Evolutionary conservation across 305 asterid genomes (phyloP).

Genomic region (Plantago coronopus): DNA sequence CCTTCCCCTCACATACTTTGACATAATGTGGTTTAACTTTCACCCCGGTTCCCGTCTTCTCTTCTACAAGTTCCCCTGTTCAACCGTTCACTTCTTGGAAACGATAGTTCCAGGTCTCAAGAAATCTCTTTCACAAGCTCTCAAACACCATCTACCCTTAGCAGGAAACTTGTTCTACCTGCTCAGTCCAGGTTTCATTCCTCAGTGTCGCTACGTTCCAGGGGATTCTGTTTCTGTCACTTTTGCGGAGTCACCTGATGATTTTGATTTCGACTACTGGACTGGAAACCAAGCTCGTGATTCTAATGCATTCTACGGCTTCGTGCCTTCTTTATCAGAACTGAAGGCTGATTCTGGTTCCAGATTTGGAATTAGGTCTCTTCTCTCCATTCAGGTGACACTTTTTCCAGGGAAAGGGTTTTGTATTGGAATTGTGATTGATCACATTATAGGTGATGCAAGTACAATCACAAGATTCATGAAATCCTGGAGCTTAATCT

Average conservation of each 20-base stretch:
- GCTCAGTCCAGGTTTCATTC: conserved; percentile 15
- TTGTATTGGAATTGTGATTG: conserved; percentile 17
- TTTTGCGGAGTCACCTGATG: conserved; percentile 24
- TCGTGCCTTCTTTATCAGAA: conserved; percentile 22
- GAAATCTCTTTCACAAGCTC: conserved; percentile 38
- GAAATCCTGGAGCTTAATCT: conserved; percentile 20
- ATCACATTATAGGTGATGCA: conserved; percentile 23
- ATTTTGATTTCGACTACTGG: conserved; percentile 23
- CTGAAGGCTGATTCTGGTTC: background rate
- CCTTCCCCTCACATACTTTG: conserved; percentile 39
- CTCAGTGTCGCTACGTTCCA: conserved; percentile 27
- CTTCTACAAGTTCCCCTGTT: conserved; percentile 37
- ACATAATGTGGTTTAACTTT: conserved; percentile 30
- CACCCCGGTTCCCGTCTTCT: conserved; percentile 31
- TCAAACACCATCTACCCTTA: conserved; percentile 29
- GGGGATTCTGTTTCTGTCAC: conserved; percentile 43
- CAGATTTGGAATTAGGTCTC: background rate
- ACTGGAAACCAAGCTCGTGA: conserved; percentile 28
- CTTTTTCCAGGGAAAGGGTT: conserved; percentile 20
- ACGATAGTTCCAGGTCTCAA: conserved; percentile 32
- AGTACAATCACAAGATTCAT: conserved; percentile 15
- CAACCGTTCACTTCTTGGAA: conserved; percentile 27
- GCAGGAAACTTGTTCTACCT: conserved; percentile 34
- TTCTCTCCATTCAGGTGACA: conserved; percentile 24
- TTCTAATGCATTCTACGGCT: conserved; percentile 15